Percentiles rank a stretch among this genome's conserved stretches.
phyloP scores from a whole-genome alignment of 371 early-diverging fungal genomes.

The Syncephalastrum monosporum region DNA sequence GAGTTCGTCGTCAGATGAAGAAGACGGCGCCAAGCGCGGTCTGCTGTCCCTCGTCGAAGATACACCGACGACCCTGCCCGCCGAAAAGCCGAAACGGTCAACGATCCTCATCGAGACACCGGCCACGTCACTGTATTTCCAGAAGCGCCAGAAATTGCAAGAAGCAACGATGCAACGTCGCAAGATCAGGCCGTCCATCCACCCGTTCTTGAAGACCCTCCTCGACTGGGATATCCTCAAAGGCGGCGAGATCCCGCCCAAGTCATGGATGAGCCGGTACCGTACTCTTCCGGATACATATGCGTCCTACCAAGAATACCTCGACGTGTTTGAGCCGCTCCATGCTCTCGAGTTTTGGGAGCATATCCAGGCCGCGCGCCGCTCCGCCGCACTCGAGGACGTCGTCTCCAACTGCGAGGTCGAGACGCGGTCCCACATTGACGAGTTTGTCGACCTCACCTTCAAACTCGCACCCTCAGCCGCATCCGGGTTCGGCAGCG shows the following conservation, averaged over 20 bases:
- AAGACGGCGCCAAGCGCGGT: constrained; percentile 15
- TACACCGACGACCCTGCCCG: constrained; percentile 1
- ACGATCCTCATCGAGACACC: constrained; percentile 38
- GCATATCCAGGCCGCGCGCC: constrained; percentile 72
- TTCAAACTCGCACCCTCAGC: constrained; percentile 39
- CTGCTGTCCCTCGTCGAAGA: constrained; percentile 27
- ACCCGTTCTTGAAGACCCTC: constrained; percentile 46
- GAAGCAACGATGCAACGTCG: constrained; percentile 29
- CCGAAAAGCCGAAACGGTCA: constrained; percentile 23
- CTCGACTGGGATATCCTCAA: constrained; percentile 56
- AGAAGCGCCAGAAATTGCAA: constrained; percentile 19
- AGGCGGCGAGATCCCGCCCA: constrained; percentile 47
- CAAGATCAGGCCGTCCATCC: constrained; percentile 49
- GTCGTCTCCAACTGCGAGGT: constrained; percentile 46
- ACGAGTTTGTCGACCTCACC: constrained; percentile 75
- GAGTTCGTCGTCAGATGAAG: constrained; percentile 28
- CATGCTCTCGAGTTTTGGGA: constrained; percentile 85
- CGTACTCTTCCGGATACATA: constrained; percentile 61
- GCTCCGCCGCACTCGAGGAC: constrained; percentile 55
- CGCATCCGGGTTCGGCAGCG: constrained; percentile 27
- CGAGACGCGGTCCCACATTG: constrained; percentile 60
- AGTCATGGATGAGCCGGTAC: constrained; percentile 19
- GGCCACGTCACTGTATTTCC: constrained; percentile 11
- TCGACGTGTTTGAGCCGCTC: constrained; percentile 75
- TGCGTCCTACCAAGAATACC: constrained; percentile 60